Evolutionary conservation across 2,329 filamentous ascomycete species (phyloP), one percentile per base, ranked within the genome.

Genomic region (Orbilia blumenaviensis): DNA sequence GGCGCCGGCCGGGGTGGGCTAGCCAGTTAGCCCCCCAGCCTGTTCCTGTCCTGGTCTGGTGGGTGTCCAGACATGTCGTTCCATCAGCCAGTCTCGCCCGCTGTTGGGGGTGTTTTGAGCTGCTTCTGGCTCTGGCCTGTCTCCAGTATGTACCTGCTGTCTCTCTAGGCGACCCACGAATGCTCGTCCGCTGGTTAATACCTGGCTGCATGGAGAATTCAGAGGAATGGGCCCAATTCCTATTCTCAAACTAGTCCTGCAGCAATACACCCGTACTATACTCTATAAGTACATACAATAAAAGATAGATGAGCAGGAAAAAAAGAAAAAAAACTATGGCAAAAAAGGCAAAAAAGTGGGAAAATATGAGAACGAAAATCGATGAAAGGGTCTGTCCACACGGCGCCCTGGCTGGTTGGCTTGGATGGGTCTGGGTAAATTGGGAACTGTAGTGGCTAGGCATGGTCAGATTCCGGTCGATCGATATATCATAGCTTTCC

Each of bases 141-240:
- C 50, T 62, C 50, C 63, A 41, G 36, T 52, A 41, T 41, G 29
- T 29, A 52, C 78, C 78, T 36, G 78, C 79, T 41, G 36, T 46
- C 62, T 48, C 46, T 68, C 54, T 58, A 58, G 58, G 54, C 52
- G 63, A 32, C 64, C 64, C 23, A 42, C 64, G 48, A 63, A n/a
- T n/a, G n/a, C n/a, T n/a, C n/a, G n/a, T n/a, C n/a, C n/a, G 78
- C 29, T 34, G 5, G 29, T 6, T 34, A 10, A 5, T 34, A 10
- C 18, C 42, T 46, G 42, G 21, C 69, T 80, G 18, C 79, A 79
- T 66, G 66, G 79, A 44, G 50, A 79, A 36, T 60, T 29, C 52
- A 58, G 67, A 38, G 75, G 50, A 41, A 66, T 77, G 25, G 72
- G 29, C 29, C 73, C 78, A 56, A 56, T 56, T 56, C 48, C 69